Percentiles rank a stretch among this genome's conserved stretches.
Evolutionary conservation across 208 protist species (phyloP).

Genomic region (Baffinella frigidus): DNA sequence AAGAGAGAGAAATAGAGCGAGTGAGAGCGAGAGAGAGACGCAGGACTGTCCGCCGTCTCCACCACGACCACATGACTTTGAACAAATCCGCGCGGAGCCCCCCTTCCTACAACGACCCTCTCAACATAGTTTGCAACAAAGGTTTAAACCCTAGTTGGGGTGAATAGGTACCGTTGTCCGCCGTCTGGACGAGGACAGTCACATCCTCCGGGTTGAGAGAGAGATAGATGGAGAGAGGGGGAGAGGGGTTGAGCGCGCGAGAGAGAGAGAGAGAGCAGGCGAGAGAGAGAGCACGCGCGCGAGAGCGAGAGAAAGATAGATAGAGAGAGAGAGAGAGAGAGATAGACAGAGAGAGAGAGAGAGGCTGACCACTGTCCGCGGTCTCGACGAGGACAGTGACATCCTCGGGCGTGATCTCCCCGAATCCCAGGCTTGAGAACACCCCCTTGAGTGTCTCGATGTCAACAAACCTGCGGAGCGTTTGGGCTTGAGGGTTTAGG

Average conservation of each 20-base stretch:
- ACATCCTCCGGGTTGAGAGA: slow-evolving; percentile 80
- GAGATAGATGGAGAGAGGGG: no score
- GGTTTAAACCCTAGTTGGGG: no score
- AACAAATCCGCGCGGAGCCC: no score
- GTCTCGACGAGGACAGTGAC: slow-evolving; percentile 82
- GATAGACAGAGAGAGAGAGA: background rate
- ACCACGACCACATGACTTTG: no score
- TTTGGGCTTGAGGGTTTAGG: no score
- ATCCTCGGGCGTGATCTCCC: slow-evolving; percentile 76
- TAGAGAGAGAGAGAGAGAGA: background rate
- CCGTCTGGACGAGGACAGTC: slow-evolving; percentile 81
- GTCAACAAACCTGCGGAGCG: no score
- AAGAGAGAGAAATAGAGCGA: no score
- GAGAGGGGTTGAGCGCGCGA: no score
- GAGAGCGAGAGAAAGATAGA: background rate
- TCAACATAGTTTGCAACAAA: no score
- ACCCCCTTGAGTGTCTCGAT: slow-evolving; percentile 79
- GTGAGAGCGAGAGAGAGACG: no score
- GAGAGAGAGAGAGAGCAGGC: background rate
- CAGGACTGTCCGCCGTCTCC: no score
- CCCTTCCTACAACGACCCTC: no score
- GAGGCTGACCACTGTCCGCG: slow-evolving; percentile 82
- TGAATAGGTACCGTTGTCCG: slow-evolving; percentile 81
- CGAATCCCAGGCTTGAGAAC: slow-evolving; percentile 76
- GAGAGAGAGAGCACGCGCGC: background rate